These are phyloP conservation scores for Leccinum longicurvipes DNA, from an alignment of 768 basidiomycete genomes.

Conservation along the genomic window DNA sequence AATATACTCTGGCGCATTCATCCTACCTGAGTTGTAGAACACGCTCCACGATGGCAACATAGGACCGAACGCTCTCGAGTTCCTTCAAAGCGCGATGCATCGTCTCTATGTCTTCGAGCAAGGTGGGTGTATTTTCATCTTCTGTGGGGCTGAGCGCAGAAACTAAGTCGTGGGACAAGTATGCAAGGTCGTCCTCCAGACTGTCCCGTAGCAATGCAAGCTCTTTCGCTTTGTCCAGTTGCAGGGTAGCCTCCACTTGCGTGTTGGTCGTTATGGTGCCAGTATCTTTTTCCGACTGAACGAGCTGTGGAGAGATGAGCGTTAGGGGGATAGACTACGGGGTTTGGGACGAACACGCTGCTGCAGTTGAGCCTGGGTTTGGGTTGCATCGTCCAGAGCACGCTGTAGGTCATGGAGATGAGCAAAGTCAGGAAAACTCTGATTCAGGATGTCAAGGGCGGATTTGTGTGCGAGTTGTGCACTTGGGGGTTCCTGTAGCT, in stretches of 20 bases:
- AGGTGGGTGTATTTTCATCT: conserved; percentile 49
- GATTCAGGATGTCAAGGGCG: conserved; percentile 40
- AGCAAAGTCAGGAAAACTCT: conserved; percentile 44
- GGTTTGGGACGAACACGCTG: conserved; percentile 40
- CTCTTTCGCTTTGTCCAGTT: conserved; percentile 65
- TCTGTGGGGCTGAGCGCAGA: conserved; percentile 46
- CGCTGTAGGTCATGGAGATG: conserved; percentile 49
- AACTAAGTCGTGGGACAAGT: conserved; percentile 61
- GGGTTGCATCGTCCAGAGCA: conserved; percentile 41
- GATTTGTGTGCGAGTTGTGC: conserved; percentile 35
- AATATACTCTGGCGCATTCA: background rate
- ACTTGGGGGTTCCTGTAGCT: conserved; percentile 49
- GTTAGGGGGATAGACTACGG: conserved; percentile 12
- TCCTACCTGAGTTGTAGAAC: conserved; percentile 70
- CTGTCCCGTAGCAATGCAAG: conserved; percentile 74
- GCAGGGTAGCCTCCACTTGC: conserved; percentile 42
- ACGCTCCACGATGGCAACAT: conserved; percentile 71
- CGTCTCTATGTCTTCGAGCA: conserved; percentile 80
- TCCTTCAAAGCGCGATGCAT: conserved; percentile 76
- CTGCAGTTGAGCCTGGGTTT: conserved; percentile 39
- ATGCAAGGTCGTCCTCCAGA: conserved; percentile 72
- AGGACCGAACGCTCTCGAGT: conserved; percentile 70
- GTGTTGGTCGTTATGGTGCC: conserved; percentile 48
- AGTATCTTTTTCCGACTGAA: conserved; percentile 47
- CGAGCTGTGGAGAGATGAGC: conserved; percentile 49